Percentiles rank a stretch among this genome's conserved stretches.
phyloP scores from a whole-genome alignment of 2,329 filamentous ascomycete species.

The Fusarium redolens region DNA sequence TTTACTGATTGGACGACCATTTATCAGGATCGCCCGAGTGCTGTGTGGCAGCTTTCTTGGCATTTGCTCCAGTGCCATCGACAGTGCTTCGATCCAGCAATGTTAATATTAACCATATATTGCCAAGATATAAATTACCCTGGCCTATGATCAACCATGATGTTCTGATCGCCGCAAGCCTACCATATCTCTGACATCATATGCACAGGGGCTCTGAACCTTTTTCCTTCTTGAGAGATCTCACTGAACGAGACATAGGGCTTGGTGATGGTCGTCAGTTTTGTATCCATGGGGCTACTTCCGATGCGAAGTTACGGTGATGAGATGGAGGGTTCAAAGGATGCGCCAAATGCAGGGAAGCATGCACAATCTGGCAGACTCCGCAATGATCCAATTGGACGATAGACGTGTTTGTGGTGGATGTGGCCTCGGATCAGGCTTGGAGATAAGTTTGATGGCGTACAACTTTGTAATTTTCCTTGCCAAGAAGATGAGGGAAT shows the following conservation, averaged over 20 bases:
- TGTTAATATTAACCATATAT: neutral
- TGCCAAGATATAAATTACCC: neutral
- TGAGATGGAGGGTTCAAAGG: neutral
- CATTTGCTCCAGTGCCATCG: too few relatives aligned
- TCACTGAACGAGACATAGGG: neutral
- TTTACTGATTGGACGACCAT: neutral
- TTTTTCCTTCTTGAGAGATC: neutral
- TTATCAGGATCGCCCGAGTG: neutral
- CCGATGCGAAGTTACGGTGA: neutral
- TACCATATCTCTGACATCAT: constrained; percentile 34
- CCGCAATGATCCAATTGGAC: constrained; percentile 15
- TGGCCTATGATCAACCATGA: neutral
- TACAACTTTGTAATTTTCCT: neutral
- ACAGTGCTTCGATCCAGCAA: neutral
- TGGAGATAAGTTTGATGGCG: neutral
- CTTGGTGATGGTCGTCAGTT: neutral
- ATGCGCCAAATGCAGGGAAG: constrained; percentile 7
- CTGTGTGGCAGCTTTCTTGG: neutral
- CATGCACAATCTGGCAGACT: constrained; percentile 7
- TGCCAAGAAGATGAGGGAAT: neutral
- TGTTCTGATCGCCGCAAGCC: neutral
- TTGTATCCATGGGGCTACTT: neutral
- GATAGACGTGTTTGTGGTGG: neutral
- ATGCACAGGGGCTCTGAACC: neutral
- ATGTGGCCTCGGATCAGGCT: neutral